Base-by-base conservation (phyloP, 805 yeast genomes). In the Kodamaea nitidulidarum region DNA sequence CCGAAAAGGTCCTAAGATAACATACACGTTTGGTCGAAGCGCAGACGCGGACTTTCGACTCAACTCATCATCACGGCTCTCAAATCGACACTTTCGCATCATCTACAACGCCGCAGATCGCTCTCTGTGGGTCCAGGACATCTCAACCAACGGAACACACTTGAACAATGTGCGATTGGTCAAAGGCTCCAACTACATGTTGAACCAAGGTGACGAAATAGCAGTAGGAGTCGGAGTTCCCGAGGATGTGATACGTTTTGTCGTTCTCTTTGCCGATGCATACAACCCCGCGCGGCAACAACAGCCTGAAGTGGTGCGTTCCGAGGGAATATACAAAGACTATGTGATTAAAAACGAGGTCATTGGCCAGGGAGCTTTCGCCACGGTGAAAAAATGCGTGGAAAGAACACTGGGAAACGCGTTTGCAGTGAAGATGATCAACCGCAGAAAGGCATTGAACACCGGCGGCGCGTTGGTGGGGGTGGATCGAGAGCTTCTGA, bases 361-460 rank as follows among this genome's bases (percentile, higher is more conserved):
- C 11, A 85, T 91, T 1, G 98, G 98, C 1, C 93, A 88, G 51
- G 98, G 98, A n/a, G 98, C 98, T 7, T 91, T 91, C 72, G 98
- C 98, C 4, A 84, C 90, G 1, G 98, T 93, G 20, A 83, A 88
- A 49, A 87, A 87, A 56, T 96, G 95, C 4, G 79, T 90, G 1
- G 93, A 88, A 53, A 74, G 97, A 45, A 62, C 77, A 5, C 80
- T 95, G 0, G 98, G 98, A 10, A 79, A 81, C 48, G 76, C 91
- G 4, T 88, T 69, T 59, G 98, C 98, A 0, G 95, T 87, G 12
- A 93, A 93, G 56, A 88, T 93, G 44, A 90, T 93, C 26, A 80
- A 83, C 39, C 80, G 90, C 51, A 71, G 87, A 40, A 87, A 88
- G 52, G 73, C 72, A 9, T 78, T 91, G 35, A 69, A 80, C 42